Base-by-base conservation (phyloP, 495 filamentous ascomycete species). In the Penicillium subrubescens region DNA sequence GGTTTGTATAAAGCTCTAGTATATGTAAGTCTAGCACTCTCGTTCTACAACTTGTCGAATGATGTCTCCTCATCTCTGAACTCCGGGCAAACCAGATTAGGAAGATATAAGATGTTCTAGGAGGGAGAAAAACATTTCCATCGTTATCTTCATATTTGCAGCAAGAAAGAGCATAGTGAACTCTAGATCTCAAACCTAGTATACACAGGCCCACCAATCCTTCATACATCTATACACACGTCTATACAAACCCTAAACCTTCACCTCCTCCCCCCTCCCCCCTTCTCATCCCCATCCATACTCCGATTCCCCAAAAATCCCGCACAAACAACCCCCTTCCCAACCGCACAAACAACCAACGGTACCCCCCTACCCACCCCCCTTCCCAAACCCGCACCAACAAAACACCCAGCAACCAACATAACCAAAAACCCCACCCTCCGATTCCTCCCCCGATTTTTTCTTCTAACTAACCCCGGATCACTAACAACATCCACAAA, bases 401-500 rank as follows among this genome's bases (percentile, higher is more conserved):
- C 75, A 61, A 89, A 82, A 51, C 83, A 79, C 0, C 87, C 87
- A 2, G 79, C 73, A 12, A 80, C 67, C 58, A 89, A 67, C 50
- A 78, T 72, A 0, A 71, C 54, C 56, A 89, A 68, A 64, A 89
- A 89, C 62, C 78, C 61, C 17, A 81, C 61, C 14, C 87, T 61
- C 14, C 87, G 74, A 62, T 86, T 88, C 55, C 87, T 67, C 17
- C 75, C 67, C 51, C 82, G 70, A 63, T 89, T 89, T 23, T 75
- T 52, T 21, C 66, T 8, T 25, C 65, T 71, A 21, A 80, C 72
- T 52, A 89, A 64, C 0, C 72, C 59, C 15, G 75, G 77, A 69
- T 89, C 86, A 51, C 89, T 82, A 25, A 88, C 71, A 29, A 89
- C 62, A 63, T 88, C 87, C 7, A 89, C 72, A 79, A 84, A 88